Evolutionary conservation across 768 basidiomycete genomes (phyloP).

Genomic region (Phlebiopsis gigantea): DNA sequence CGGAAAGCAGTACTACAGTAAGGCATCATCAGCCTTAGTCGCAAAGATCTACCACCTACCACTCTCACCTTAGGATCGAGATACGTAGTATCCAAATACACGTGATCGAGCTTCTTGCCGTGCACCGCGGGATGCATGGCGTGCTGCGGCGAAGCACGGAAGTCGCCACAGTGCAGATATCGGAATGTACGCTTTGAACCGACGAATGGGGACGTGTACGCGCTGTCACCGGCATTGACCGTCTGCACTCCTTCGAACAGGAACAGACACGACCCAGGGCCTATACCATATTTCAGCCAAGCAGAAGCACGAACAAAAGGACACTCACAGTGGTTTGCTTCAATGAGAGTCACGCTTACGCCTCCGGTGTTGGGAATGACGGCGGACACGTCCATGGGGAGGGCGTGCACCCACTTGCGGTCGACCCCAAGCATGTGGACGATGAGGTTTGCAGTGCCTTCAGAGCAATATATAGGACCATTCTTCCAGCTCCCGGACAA

Average conservation of each 20-base stretch:
- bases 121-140: slow-evolving; percentile 78
- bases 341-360: slow-evolving; percentile 88
- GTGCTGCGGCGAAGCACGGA: slow-evolving; percentile 85
- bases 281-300: slow-evolving; percentile 15
- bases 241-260: slow-evolving; percentile 92
- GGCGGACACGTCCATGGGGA: slow-evolving; percentile 75
- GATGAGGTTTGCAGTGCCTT: slow-evolving; percentile 89
- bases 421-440: slow-evolving; percentile 88
- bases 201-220: slow-evolving; percentile 63
- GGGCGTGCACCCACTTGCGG: slow-evolving; percentile 80
- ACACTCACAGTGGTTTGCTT: slow-evolving; percentile 88
- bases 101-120: slow-evolving; percentile 76
- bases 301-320: not conserved
- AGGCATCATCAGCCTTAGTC: too few species aligned
- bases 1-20: slow-evolving; percentile 95
- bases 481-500: slow-evolving; percentile 82
- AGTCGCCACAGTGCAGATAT: slow-evolving; percentile 95
- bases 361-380: slow-evolving; percentile 79
- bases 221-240: slow-evolving; percentile 79
- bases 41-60: not conserved
- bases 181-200: slow-evolving; percentile 70
- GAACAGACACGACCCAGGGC: slow-evolving; percentile 91
- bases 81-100: slow-evolving; percentile 97
- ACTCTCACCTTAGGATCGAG: slow-evolving; percentile 67
- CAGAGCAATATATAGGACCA: slow-evolving; percentile 96